Evolutionary conservation across 1,139 yeast genomes (phyloP).

Genomic region (Geotrichum carabidarum): DNA sequence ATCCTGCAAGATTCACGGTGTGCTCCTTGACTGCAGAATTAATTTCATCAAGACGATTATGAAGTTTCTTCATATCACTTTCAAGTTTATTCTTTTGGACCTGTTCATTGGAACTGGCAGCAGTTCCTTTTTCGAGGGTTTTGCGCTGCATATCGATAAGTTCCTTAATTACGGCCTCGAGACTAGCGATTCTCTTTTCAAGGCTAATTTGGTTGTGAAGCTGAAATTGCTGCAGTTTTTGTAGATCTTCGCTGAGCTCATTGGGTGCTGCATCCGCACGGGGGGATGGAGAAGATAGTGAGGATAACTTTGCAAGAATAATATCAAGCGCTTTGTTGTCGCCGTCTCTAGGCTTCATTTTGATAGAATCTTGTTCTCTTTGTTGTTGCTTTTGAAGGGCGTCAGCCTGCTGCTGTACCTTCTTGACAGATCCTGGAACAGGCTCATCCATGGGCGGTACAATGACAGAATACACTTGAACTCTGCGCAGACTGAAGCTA

Average conservation of each 20-base stretch:
- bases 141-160: slow-evolving; percentile 17
- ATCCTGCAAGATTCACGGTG: slow-evolving; percentile 27
- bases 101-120: slow-evolving; percentile 5
- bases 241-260: slow-evolving; percentile 11
- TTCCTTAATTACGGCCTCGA: slow-evolving; percentile 13
- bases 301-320: slow-evolving; percentile 22
- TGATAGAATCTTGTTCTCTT: not conserved
- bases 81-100: slow-evolving; percentile 22
- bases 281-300: not conserved
- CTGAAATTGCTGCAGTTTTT: slow-evolving; percentile 3
- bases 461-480: slow-evolving; percentile 22
- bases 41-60: slow-evolving; percentile 25
- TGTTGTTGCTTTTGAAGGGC: slow-evolving; percentile 9
- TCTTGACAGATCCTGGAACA: not conserved
- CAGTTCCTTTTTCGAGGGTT: slow-evolving; percentile 14
- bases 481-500: slow-evolving; percentile 30
- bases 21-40: slow-evolving; percentile 29
- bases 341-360: not conserved
- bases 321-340: slow-evolving; percentile 20
- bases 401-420: not conserved
- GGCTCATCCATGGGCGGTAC: slow-evolving; percentile 18
- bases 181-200: slow-evolving; percentile 9
- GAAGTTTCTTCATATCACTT: slow-evolving; percentile 26
- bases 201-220: slow-evolving; percentile 4
- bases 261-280: not conserved